Evolutionary conservation across 2,329 filamentous ascomycete species (phyloP), one percentile per base, ranked within the genome.

Genomic region (Colletotrichum sp.): DNA sequence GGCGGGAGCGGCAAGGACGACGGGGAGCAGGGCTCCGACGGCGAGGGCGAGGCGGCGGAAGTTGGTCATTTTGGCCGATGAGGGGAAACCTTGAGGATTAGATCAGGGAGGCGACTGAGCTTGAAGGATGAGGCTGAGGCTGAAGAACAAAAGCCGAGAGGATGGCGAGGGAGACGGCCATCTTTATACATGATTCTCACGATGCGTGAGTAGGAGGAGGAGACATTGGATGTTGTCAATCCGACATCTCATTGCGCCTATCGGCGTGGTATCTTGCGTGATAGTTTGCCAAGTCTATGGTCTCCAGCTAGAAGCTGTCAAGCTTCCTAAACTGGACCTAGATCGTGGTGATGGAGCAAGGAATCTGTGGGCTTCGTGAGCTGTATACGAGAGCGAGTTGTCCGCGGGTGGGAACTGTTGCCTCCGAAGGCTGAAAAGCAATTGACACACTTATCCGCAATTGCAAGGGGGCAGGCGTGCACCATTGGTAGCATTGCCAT

Each of bases 11-110:
- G 60, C 76, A 52, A 77, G 79, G 64, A 78, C 80, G 24, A 79
- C 81, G 4, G 82, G 82, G 75, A 83, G 81, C 76, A 83, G 77
- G 65, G 82, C 82, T 79, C 81, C 82, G 16, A 83, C 66, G 67
- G 77, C 78, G 70, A 83, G 78, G 60, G 81, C 82, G 70, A 83
- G 74, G 62, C 78, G 79, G 76, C 80, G 81, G 67, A 83, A 62
- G 78, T 75, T 82, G 70, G 81, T 65, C 82, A 83, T 83, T 66
- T 32, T 78, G 56, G 56, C 56, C 67, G 68, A 67, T 28, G 73
- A 58, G 43, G 68, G 43, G 60, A 61, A 36, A 62, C 38, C 18
- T 34, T 38, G 43, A 58, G 36, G 26, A 28, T 24, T 8, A 67
- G 69, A 62, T 64, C 66, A 55, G 43, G 26, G 55, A 48, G 62